Evolutionary conservation across 75 land plant species (phyloP), one percentile per base, ranked within the genome.

Genomic region (Cupressus sempervirens): DNA sequence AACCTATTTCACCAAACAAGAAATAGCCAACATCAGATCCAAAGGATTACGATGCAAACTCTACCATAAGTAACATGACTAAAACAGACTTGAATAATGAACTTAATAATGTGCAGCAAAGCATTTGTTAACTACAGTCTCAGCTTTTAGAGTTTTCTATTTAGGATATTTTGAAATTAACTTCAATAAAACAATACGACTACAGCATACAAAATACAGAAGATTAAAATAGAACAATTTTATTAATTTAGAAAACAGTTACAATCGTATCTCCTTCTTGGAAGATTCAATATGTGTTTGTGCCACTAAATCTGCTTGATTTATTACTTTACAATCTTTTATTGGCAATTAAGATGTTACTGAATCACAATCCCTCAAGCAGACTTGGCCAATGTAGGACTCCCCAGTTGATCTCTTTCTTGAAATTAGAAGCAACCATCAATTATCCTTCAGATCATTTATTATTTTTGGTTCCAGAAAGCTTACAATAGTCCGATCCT

Each of bases 1-100:
- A 92, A 88, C 84, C 94, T 93, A 29, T 32, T 18, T 62, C 4
- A 0, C 35, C 67, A 62, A 85, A 54, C 83, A 82, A 32, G 54
- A 77, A 29, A 82, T 48, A 16, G 83, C 7, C 67, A 20, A 40
- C 11, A 80, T 40, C 20, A 80, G 29, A 43, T 40, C 45, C 18
- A 80, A 32, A 70, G 4, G 34, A 70, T 12, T 32, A 70, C 35
- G 32, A 70, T 70, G 35, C 11, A 70, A 70, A 70, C 15, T 8
- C 32, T 30, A 70, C 35, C 35, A 9, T 10, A 29, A 30, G 12
- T 4, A 32, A 70, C 4, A 32, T 70, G 35, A 9, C 35, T 70
- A 70, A 32, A 29, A 70, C 14, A 1, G 32, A 70, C 74, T 70
- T 70, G 32, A 70, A 32, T 70, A 70, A 30, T 13, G 29, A 70